Evolutionary conservation across 140 eudicot species (phyloP).

Genomic region (Ambrosia hybrid): DNA sequence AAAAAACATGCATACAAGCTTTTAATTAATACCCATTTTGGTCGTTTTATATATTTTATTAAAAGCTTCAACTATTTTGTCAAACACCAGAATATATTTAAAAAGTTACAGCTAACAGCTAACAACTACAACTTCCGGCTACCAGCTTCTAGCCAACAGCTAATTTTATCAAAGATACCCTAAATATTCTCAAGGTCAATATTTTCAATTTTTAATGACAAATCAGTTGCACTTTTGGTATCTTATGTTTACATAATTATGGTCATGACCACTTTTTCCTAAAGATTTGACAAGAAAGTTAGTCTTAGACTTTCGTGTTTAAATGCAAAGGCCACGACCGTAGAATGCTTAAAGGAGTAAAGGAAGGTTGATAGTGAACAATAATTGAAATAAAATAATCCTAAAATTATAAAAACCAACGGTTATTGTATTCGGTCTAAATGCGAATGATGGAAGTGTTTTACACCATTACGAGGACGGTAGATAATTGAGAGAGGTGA

Average conservation of each 20-base stretch:
- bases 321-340: conserved; percentile 22
- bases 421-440: conserved; percentile 13
- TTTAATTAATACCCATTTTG: too few species aligned
- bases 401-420: conserved; percentile 13
- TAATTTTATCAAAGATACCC: too few species aligned
- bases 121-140: too few species aligned
- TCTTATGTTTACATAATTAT: conserved; percentile 3
- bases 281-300: conserved; percentile 18
- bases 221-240: background rate
- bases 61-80: too few species aligned
- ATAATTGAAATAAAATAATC: conserved; percentile 7
- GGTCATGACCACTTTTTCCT: conserved; percentile 19
- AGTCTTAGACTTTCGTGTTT: conserved; percentile 22
- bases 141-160: too few species aligned
- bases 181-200: conserved; percentile 10
- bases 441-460: background rate
- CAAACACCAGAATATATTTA: too few species aligned
- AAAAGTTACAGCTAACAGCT: too few species aligned
- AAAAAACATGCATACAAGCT: too few species aligned
- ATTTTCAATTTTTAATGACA: background rate
- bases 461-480: too few species aligned
- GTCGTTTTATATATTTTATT: too few species aligned
- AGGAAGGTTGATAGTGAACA: conserved; percentile 1
- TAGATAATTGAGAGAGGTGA: too few species aligned
- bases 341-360: conserved; percentile 20